Evolutionary conservation across 495 filamentous ascomycete species (phyloP).

Genomic region (Amniculicola lignicola): DNA sequence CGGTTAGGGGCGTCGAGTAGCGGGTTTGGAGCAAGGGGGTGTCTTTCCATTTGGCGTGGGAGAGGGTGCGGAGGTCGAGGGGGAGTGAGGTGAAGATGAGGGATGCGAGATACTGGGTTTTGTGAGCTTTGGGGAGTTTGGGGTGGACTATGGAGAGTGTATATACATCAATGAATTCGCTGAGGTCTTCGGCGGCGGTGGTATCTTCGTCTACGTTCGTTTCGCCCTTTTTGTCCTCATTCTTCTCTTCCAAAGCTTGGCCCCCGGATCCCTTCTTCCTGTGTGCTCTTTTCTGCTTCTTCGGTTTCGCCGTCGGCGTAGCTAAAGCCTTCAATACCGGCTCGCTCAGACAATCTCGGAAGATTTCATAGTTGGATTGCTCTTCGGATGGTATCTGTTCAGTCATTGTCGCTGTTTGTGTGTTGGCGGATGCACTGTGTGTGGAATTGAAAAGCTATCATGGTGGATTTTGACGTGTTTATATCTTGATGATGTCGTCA

Average conservation of each 20-base stretch:
- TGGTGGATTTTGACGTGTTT: neutral
- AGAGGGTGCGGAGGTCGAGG: constrained; percentile 54
- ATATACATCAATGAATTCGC: constrained; percentile 66
- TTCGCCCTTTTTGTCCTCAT: constrained; percentile 38
- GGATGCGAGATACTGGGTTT: constrained; percentile 61
- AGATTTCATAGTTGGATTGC: constrained; percentile 60
- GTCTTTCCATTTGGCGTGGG: constrained; percentile 55
- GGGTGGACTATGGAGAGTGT: neutral
- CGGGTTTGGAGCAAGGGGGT: constrained; percentile 46
- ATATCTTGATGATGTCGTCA: too few relatives aligned
- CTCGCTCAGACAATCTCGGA: constrained; percentile 64
- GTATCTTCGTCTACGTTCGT: constrained; percentile 36
- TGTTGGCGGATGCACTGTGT: too few relatives aligned
- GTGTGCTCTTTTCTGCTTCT: constrained; percentile 44
- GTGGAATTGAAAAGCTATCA: neutral
- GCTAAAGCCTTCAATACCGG: constrained; percentile 57
- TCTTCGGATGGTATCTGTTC: constrained; percentile 34
- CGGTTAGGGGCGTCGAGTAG: constrained; percentile 52
- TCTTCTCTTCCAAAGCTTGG: neutral
- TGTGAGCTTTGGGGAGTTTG: neutral
- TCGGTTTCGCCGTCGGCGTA: constrained; percentile 41
- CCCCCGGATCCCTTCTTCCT: constrained; percentile 7
- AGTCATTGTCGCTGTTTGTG: constrained; percentile 3
- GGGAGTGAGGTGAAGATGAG: constrained; percentile 68
- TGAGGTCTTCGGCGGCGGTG: constrained; percentile 62